These are phyloP conservation scores for Cokeromyces recurvatus DNA, from an alignment of 371 early-diverging fungal species.

Conservation along the genomic window DNA sequence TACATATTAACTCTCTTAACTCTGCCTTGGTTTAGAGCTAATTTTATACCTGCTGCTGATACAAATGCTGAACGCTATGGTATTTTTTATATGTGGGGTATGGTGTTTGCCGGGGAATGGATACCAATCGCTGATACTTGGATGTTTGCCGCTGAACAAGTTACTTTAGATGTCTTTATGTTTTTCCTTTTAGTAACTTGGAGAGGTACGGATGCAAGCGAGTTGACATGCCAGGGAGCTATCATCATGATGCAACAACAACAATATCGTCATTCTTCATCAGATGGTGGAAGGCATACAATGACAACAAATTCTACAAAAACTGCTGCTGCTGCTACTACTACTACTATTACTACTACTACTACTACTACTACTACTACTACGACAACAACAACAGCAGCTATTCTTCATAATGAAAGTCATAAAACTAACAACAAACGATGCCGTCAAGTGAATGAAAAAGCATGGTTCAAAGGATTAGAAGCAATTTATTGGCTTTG, in stretches of 20 bases:
- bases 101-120: conserved; percentile 59
- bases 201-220: conserved; percentile 19
- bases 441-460: conserved; percentile 4
- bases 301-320: too few relatives aligned
- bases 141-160: conserved; percentile 53
- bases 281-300: too few relatives aligned
- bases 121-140: conserved; percentile 80
- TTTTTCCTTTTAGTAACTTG: conserved; percentile 37
- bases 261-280: too few relatives aligned
- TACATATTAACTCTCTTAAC: conserved; percentile 45
- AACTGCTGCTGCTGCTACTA: too few relatives aligned
- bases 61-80: conserved; percentile 38
- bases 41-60: conserved; percentile 51
- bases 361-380: background rate
- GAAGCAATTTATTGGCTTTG: conserved; percentile 39
- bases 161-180: conserved; percentile 38
- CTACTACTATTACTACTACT: background rate
- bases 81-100: conserved; percentile 58
- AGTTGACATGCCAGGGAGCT: conserved; percentile 5
- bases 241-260: background rate
- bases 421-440: too few relatives aligned
- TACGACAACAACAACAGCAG: conserved; percentile 1
- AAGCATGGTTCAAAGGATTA: conserved; percentile 22
- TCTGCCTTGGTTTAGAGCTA: conserved; percentile 48
- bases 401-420: too few relatives aligned